Evolutionary conservation across 495 filamentous ascomycete genomes (phyloP), one percentile per base, ranked within the genome.

Genomic region (Hypoxylon crocopeplum): DNA sequence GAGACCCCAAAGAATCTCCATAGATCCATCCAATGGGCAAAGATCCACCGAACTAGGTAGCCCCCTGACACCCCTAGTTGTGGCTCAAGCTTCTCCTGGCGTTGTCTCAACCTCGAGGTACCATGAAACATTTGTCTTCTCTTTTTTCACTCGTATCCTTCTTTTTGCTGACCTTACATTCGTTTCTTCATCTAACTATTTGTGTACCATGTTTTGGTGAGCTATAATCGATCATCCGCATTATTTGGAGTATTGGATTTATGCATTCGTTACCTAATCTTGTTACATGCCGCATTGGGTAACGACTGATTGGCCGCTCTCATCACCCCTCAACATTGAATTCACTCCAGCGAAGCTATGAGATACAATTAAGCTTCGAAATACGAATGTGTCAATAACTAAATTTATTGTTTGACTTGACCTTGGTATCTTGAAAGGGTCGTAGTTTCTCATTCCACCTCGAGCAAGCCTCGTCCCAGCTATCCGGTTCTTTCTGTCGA

Each of bases 51-150:
- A n/a, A 44, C 55, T 25, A 12, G 6, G 16, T 7, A 36, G n/a
- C 40, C 48, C 34, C 53, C 59, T 63, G 48, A 15, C n/a, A n/a
- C n/a, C n/a, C n/a, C n/a, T n/a, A n/a, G n/a, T 38, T 63, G 53
- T 63, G 59, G 59, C 59, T 63, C 32, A 63, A 63, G 47, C 59
- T 57, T 44, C 48, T 24, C 40, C 38, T 42, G 27, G 27, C 10
- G n/a, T 13, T 48, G 55, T 59, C 61, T 64, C 61, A 59, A 52
- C 36, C 46, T 45, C 33, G 36, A 64, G 22, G 17, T 22, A n/a
- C 50, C 24, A 41, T 59, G 55, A 59, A 59, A 59, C 50, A 46
- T 64, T 30, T 12, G 24, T 49, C 37, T 22, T 51, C 17, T 38
- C 12, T 30, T 53, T 42, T 48, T 41, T n/a, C 16, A 10, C 21